These are phyloP conservation scores for Neurospora sp. DNA, from an alignment of 495 filamentous ascomycete genomes.

Conservation along the genomic window DNA sequence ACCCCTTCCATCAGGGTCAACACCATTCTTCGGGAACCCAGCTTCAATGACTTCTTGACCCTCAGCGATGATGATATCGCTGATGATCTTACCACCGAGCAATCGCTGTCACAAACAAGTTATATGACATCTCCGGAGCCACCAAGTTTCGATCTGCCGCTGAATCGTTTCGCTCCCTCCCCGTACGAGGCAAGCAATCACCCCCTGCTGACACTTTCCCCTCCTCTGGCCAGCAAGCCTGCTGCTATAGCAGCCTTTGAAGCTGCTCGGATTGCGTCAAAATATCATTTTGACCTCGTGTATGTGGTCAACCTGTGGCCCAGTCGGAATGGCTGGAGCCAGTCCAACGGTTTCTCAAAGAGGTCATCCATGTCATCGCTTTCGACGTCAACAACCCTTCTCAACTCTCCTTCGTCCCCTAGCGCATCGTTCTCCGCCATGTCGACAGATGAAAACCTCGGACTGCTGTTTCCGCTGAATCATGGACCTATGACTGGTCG, in stretches of 20 bases:
- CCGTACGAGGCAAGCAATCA: neutral
- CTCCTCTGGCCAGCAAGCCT: slow-evolving; percentile 18
- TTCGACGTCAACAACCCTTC: neutral
- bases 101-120: neutral
- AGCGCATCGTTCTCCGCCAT: neutral
- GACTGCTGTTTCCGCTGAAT: neutral
- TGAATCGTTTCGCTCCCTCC: slow-evolving; percentile 3
- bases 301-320: slow-evolving; percentile 38
- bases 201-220: slow-evolving; percentile 16
- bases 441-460: neutral
- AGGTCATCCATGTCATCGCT: slow-evolving; percentile 3
- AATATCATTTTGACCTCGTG: slow-evolving; percentile 32
- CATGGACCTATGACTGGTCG: slow-evolving; percentile 21
- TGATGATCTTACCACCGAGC: slow-evolving; percentile 13
- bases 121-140: neutral
- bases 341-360: neutral
- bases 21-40: slow-evolving; percentile 28
- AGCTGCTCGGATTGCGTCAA: slow-evolving; percentile 29
- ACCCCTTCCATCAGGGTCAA: neutral
- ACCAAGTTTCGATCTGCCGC: slow-evolving; percentile 10
- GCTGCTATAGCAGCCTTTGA: slow-evolving; percentile 29
- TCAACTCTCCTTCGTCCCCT: neutral
- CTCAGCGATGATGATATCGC: slow-evolving; percentile 39
- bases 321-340: slow-evolving; percentile 11
- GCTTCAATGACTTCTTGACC: slow-evolving; percentile 32